Evolutionary conservation across 306 rosid species (phyloP).

Genomic region (Quercus ilex): DNA sequence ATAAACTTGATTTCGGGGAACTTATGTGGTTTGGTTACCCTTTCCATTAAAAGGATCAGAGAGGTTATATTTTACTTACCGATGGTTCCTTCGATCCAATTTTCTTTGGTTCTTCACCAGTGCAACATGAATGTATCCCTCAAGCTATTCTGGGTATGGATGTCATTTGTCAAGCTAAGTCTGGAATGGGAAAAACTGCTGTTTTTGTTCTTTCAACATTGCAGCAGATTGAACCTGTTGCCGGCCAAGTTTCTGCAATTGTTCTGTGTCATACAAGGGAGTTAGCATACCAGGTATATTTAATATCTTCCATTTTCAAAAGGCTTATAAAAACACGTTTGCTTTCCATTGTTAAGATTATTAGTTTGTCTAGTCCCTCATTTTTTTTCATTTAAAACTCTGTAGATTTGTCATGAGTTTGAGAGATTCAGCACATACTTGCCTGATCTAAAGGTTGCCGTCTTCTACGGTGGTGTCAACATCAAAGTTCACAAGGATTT

Average conservation of each 20-base stretch:
- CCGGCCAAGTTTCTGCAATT: slow-evolving; percentile 96
- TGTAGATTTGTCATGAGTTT: slow-evolving; percentile 95
- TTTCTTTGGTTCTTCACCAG: slow-evolving; percentile 90
- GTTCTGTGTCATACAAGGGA: slow-evolving; percentile 95
- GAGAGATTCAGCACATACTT: slow-evolving; percentile 96
- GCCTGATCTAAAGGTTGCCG: slow-evolving; percentile 95
- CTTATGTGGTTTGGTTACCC: slow-evolving; percentile 58
- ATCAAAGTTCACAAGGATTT: slow-evolving; percentile 92
- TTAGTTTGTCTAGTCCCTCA: background rate
- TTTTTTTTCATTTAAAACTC: background rate
- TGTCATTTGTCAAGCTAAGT: slow-evolving; percentile 97
- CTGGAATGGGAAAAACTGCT: slow-evolving; percentile 99
- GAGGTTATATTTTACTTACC: slow-evolving; percentile 76
- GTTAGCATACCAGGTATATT: slow-evolving; percentile 83
- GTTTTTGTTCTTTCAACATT: slow-evolving; percentile 90
- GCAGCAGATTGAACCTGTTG: slow-evolving; percentile 97
- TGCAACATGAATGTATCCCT: slow-evolving; percentile 99
- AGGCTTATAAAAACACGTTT: background rate
- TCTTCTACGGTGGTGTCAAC: slow-evolving; percentile 95
- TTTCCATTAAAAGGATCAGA: slow-evolving; percentile 58
- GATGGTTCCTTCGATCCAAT: slow-evolving; percentile 57
- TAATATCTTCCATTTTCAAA: background rate
- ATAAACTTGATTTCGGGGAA: slow-evolving; percentile 69
- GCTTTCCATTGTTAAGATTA: background rate
- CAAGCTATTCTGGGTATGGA: slow-evolving; percentile 99